Evolutionary conservation across 208 protist species (phyloP).

Genomic region (Acanthamoeba castellanii): DNA sequence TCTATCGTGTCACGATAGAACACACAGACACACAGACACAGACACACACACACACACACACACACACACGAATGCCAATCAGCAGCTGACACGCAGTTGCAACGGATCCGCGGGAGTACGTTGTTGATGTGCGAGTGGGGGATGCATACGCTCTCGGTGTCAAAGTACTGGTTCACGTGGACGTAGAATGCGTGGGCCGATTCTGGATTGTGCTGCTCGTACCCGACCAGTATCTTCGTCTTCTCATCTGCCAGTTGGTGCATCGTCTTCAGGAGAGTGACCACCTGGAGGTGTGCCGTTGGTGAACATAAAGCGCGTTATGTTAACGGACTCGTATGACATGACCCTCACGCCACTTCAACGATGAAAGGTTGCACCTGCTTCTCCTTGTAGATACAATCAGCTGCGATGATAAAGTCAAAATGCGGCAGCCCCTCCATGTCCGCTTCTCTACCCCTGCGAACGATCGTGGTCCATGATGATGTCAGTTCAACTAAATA

Average conservation of each 20-base stretch:
- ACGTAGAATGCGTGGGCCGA: background rate
- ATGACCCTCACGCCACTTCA: no score
- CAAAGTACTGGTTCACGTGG: background rate
- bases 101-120: no score
- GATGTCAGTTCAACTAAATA: no score
- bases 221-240: background rate
- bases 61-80: no score
- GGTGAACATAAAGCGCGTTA: no score
- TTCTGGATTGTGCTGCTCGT: background rate
- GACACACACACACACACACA: no score
- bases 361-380: background rate
- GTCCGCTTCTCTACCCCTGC: conserved; percentile 1
- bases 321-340: no score
- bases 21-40: no score
- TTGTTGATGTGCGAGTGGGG: background rate
- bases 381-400: conserved; percentile 14
- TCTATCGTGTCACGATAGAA: no score
- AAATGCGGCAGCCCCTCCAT: conserved; percentile 24
- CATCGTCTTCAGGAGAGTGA: background rate
- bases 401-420: background rate
- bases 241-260: conserved; percentile 26
- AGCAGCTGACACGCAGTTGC: no score
- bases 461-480: background rate
- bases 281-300: background rate
- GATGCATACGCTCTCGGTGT: background rate